Evolutionary conservation across 2,329 filamentous ascomycete species (phyloP).

Genomic region (Phialophora tarda): DNA sequence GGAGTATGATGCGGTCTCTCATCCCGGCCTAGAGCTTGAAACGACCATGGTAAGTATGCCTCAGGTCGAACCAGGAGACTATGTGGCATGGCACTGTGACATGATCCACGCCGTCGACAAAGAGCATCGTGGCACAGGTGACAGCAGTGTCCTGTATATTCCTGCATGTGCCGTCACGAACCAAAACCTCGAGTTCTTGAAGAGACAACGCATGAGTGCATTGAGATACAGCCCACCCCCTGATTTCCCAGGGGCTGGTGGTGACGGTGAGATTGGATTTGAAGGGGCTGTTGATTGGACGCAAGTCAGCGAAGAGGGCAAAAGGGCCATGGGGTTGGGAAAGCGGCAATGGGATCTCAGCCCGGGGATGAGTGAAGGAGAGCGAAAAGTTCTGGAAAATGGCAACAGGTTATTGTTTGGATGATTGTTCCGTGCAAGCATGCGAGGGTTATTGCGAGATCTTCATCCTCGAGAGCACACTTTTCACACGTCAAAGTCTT

Average conservation of each 20-base stretch:
- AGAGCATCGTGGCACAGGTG: constrained; percentile 70
- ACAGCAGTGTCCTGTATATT: constrained; percentile 88
- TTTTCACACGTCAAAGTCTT: neutral
- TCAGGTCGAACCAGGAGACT: constrained; percentile 72
- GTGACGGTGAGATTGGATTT: constrained; percentile 50
- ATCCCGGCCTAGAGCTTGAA: constrained; percentile 72
- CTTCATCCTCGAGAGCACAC: neutral
- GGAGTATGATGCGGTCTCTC: constrained; percentile 67
- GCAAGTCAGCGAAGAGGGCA: constrained; percentile 52
- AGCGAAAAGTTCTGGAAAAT: constrained; percentile 57
- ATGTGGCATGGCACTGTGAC: constrained; percentile 64
- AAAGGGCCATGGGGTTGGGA: constrained; percentile 62
- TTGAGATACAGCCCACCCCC: constrained; percentile 69
- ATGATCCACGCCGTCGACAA: constrained; percentile 77
- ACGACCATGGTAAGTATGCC: constrained; percentile 75
- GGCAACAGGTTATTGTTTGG: constrained; percentile 63
- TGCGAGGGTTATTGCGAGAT: neutral
- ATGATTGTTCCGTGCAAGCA: constrained; percentile 7
- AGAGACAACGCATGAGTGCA: constrained; percentile 73
- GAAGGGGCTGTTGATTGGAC: constrained; percentile 48
- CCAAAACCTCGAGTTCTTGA: constrained; percentile 73
- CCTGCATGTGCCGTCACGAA: constrained; percentile 82
- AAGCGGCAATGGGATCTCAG: constrained; percentile 56
- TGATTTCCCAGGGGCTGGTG: constrained; percentile 69
- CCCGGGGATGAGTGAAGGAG: constrained; percentile 55